Evolutionary conservation across 495 filamentous ascomycete species (phyloP), one percentile per base, ranked within the genome.

Genomic region (Penicillium turbatum): DNA sequence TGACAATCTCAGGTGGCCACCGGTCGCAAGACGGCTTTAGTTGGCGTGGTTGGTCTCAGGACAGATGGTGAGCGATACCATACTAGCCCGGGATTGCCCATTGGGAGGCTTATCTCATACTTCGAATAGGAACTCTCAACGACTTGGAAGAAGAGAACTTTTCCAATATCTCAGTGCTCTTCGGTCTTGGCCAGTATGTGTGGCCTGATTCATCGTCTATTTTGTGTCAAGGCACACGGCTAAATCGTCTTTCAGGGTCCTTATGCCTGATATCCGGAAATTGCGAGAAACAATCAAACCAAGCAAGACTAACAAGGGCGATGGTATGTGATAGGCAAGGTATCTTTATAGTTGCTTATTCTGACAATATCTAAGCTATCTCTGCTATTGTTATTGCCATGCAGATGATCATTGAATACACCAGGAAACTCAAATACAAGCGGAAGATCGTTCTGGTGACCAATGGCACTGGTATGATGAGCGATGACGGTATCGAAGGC

Each of bases 341-440:
- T 31, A 7, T 26, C 27, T 10, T 47, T 5, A 13, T n/a, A 9
- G 10, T n/a, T 42, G 15, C 40, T 27, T 34, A 17, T 36, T 49
- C 62, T 70, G 44, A 67, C 32, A 13, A n/a, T 6, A 13, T 26
- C 19, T 4, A 47, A 85, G 84, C 84, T 42, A 82, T 97, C 45
- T 95, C 90, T 21, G 89, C 92, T 19, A 76, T 97, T 48, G 82
- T 95, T 10, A 68, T 96, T 53, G 93, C 90, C 0, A 82, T 95
- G 39, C 75, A 87, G 55, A 90, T 97, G 88, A 96, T 99, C 57
- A 79, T 78, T 56, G 78, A 70, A 7, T 83, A 83, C 59, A 92
- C 89, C 65, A 95, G 88, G 73, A 88, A 88, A 60, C 76, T 95
- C n/a, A 95, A 97, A 69, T 97, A 86, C 68, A 86, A 79, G 51